phyloP scores from a whole-genome alignment of 805 yeast genomes.

The Blastobotrys parvus region DNA sequence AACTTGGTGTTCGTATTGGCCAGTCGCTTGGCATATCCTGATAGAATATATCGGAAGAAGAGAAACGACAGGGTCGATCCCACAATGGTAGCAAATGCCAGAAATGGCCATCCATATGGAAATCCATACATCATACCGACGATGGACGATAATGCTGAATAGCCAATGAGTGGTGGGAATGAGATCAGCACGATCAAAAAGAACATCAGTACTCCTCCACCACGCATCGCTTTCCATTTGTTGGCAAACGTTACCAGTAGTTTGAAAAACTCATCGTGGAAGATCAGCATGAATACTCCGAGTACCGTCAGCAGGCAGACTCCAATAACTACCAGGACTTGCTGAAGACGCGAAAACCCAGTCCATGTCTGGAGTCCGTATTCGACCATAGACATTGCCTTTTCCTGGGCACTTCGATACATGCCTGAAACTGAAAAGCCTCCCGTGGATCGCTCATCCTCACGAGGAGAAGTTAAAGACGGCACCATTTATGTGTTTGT shows the following conservation, averaged over 20 bases:
- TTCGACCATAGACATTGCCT: neutral
- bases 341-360: constrained; percentile 9
- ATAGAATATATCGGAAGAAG: constrained; percentile 52
- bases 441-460: too few species aligned
- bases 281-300: constrained; percentile 23
- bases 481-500: too few species aligned
- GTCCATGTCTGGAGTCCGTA: constrained; percentile 2
- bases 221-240: constrained; percentile 24
- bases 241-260: constrained; percentile 25
- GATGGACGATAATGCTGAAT: constrained; percentile 54
- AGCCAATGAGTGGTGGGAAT: constrained; percentile 89
- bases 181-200: constrained; percentile 54
- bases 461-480: too few species aligned
- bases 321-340: constrained; percentile 10
- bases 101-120: constrained; percentile 66
- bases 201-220: constrained; percentile 37
- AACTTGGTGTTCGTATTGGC: constrained; percentile 56
- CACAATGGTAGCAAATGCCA: constrained; percentile 56
- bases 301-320: constrained; percentile 4
- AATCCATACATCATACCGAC: constrained; percentile 82
- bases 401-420: too few species aligned
- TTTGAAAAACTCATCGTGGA: constrained; percentile 27
- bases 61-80: constrained; percentile 76
- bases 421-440: too few species aligned
- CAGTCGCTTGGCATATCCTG: constrained; percentile 49